These are phyloP conservation scores for Rutstroemia sydowiana DNA, from an alignment of 2,329 filamentous ascomycete genomes.

Conservation along the genomic window DNA sequence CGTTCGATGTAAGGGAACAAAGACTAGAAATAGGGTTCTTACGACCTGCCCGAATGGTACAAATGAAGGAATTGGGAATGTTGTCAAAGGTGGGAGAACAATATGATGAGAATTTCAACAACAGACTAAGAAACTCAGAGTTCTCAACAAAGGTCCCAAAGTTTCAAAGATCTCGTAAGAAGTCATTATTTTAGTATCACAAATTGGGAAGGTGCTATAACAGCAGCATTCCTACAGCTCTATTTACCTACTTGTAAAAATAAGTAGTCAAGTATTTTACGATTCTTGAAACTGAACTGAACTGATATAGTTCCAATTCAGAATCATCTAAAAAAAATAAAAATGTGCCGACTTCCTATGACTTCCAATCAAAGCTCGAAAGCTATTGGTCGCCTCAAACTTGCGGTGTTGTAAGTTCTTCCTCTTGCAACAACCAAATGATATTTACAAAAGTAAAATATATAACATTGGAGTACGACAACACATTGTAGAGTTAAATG, in stretches of 20 bases:
- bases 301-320: no score
- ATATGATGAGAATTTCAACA: neutral
- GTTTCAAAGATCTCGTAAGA: no score
- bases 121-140: no score
- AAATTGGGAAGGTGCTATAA: no score
- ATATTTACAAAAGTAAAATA: conserved; percentile 3
- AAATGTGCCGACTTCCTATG: conserved; percentile 30
- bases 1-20: conserved; percentile 2
- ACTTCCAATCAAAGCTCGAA: conserved; percentile 29
- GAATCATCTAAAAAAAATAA: conserved; percentile 2
- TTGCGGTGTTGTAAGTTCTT: conserved; percentile 25
- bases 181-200: no score
- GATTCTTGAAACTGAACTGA: no score
- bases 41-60: no score
- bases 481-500: conserved; percentile 22
- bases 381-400: conserved; percentile 32
- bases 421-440: conserved; percentile 28
- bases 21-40: neutral
- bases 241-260: no score
- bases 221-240: no score
- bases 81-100: conserved; percentile 1
- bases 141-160: no score
- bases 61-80: no score
- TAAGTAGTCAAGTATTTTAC: neutral
- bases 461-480: conserved; percentile 23